These are phyloP conservation scores for Fragilariopsis cylindrus DNA, from an alignment of 108 stramenopile genomes.

Conservation along the genomic window DNA sequence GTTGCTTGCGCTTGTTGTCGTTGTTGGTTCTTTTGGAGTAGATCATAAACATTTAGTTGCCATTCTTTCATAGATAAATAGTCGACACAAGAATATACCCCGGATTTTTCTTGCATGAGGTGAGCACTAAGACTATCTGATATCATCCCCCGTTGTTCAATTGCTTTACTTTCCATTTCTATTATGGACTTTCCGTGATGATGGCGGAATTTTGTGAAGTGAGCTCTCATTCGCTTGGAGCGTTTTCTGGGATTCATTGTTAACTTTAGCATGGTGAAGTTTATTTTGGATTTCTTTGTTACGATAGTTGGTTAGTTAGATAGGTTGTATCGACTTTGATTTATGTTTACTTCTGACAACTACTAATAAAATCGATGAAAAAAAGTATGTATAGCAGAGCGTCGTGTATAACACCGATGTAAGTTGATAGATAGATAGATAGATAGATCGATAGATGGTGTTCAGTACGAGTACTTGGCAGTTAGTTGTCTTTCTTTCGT, in stretches of 20 bases:
- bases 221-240: slow-evolving; percentile 36
- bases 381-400: no score
- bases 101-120: slow-evolving; percentile 43
- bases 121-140: slow-evolving; percentile 41
- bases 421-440: no score
- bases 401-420: no score
- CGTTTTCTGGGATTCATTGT: slow-evolving; percentile 60
- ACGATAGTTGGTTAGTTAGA: neutral
- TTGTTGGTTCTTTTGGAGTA: slow-evolving; percentile 25
- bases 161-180: slow-evolving; percentile 10
- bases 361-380: no score
- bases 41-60: slow-evolving; percentile 40
- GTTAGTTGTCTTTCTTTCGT: no score
- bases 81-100: slow-evolving; percentile 44
- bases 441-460: no score
- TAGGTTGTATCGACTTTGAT: no score
- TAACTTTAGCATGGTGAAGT: slow-evolving; percentile 49
- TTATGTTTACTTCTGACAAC: no score
- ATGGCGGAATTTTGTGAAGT: slow-evolving; percentile 16
- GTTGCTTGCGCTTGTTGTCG: neutral
- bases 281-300: neutral
- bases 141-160: slow-evolving; percentile 36
- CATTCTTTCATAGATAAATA: slow-evolving; percentile 52
- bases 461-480: no score
- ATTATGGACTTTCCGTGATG: neutral